Conservation (phyloP, 225 moss, liverwort and hornwort species). For the Polytrichum formosum region DNA sequence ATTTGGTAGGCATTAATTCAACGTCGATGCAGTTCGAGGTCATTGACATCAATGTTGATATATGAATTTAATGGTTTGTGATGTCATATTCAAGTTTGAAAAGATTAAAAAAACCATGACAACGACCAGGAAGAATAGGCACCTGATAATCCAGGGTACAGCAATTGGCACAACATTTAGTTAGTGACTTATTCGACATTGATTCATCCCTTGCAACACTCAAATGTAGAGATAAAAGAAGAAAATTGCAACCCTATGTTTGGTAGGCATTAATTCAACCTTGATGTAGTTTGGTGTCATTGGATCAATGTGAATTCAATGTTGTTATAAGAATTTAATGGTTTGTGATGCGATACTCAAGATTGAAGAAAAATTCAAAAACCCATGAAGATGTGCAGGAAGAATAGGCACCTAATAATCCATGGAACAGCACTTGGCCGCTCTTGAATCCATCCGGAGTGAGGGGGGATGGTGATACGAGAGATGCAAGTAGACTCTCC, state of each 20-base stretch:
- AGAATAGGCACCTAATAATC: constrained; percentile 35
- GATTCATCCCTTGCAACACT: background rate
- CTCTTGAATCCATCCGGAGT: background rate
- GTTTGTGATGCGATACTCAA: background rate
- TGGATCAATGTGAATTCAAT: no score
- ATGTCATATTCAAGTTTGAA: background rate
- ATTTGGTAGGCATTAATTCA: no score
- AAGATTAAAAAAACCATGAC: background rate
- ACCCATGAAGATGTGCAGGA: background rate
- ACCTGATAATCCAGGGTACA: background rate
- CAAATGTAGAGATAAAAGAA: background rate
- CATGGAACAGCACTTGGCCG: constrained; percentile 23
- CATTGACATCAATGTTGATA: no score
- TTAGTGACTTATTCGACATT: background rate
- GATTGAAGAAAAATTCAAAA: background rate
- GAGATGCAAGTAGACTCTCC: background rate
- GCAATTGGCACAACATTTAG: background rate
- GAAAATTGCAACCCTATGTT: no score
- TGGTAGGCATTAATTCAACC: no score
- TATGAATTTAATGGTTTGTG: no score
- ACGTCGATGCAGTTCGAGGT: no score
- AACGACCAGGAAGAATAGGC: background rate
- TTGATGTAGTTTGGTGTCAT: no score
- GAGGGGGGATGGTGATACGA: background rate
- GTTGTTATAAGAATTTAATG: no score